A percentile compares a stretch with the other conserved stretches of the same genome.
These are phyloP conservation scores for Quercus dentata DNA, from an alignment of 306 rosid genomes.

Conservation along the genomic window DNA sequence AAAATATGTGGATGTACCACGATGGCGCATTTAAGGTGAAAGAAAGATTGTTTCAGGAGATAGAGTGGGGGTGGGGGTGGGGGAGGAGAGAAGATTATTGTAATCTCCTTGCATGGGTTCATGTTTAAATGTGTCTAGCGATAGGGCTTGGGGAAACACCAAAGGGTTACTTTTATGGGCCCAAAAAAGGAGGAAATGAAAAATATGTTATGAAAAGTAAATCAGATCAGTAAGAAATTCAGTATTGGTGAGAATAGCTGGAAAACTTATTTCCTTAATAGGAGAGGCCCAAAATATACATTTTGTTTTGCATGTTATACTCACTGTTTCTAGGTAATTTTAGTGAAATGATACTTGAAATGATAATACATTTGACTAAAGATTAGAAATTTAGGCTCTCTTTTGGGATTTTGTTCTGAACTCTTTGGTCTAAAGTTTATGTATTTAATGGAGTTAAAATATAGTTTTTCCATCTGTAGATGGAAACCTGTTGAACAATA, in stretches of 20 bases:
- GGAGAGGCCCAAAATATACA: no score
- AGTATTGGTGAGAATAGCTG: no score
- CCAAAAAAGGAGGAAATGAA: neutral
- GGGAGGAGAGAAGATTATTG: neutral
- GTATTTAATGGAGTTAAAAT: neutral
- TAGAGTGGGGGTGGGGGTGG: no score
- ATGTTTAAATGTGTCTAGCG: neutral
- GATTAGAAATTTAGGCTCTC: neutral
- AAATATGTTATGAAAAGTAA: neutral
- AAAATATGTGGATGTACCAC: conserved; percentile 9
- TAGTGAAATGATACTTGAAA: neutral
- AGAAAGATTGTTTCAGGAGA: no score
- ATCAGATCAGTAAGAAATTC: no score
- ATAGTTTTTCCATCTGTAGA: neutral
- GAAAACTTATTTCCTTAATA: no score
- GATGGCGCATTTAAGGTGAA: neutral
- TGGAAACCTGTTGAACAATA: neutral
- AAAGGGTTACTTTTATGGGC: neutral
- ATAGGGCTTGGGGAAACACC: neutral
- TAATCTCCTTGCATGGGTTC: neutral
- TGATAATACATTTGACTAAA: neutral
- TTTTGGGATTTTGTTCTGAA: neutral
- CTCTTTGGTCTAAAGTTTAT: neutral
- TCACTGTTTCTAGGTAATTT: neutral
- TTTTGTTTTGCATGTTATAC: no score